Conservation (phyloP, 352 stramenopile species). For the Phytophthora chlamydospora region DNA sequence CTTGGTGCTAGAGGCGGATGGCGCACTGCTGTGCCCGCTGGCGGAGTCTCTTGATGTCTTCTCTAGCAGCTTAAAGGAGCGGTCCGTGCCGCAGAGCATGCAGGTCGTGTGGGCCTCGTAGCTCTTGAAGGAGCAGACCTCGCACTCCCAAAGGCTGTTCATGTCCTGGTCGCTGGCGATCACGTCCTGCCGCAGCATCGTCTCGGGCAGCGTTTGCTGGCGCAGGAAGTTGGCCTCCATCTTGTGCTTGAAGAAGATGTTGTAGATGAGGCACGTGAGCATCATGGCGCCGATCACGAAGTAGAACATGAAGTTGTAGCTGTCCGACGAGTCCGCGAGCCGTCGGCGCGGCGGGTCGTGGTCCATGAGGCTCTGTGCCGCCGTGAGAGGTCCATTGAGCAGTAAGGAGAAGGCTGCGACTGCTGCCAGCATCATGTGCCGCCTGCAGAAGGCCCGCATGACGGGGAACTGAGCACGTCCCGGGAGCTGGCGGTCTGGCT, state of each 20-base stretch:
- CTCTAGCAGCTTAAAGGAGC: slow-evolving; percentile 75
- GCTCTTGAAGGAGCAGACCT: slow-evolving; percentile 94
- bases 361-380: slow-evolving; percentile 4
- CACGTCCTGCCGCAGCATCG: slow-evolving; percentile 87
- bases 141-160: slow-evolving; percentile 88
- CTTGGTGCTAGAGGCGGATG: slow-evolving; percentile 55
- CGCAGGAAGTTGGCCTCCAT: slow-evolving; percentile 76
- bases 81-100: slow-evolving; percentile 90
- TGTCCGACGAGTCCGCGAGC: slow-evolving; percentile 52
- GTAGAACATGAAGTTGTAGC: slow-evolving; percentile 92
- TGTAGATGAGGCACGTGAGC: slow-evolving; percentile 88
- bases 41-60: slow-evolving; percentile 42
- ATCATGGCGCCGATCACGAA: slow-evolving; percentile 89
- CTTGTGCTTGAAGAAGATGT: slow-evolving; percentile 90
- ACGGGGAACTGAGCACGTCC: no score
- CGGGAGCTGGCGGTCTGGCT: no score
- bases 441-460: slow-evolving; percentile 27
- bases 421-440: no score
- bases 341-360: slow-evolving; percentile 17
- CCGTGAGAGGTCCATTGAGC: no score
- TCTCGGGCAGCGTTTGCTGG: slow-evolving; percentile 77
- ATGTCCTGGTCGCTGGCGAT: slow-evolving; percentile 90
- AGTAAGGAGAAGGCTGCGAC: no score
- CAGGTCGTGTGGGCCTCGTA: slow-evolving; percentile 87
- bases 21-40: slow-evolving; percentile 41